Conservation (phyloP, 805 yeast species). For the Saturnispora kantuleensis region DNA sequence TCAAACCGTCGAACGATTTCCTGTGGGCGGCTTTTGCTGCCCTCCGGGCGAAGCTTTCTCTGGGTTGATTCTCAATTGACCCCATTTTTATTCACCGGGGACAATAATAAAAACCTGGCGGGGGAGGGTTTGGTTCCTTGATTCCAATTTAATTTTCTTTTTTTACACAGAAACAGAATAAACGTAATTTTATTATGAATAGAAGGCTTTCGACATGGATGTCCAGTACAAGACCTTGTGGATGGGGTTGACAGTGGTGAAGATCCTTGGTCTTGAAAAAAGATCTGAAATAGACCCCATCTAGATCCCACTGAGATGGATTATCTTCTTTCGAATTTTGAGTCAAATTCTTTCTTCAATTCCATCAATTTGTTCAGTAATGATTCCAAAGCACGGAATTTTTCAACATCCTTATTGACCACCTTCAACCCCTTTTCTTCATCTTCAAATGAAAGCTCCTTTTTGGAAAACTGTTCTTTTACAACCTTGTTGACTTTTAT, state of each 20-base stretch:
- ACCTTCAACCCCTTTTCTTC: constrained; percentile 20
- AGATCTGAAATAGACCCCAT: neutral
- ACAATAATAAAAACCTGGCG: neutral
- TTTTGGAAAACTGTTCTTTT: constrained; percentile 19
- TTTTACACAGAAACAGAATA: too few species aligned
- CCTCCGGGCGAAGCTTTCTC: constrained; percentile 18
- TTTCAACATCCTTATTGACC: constrained; percentile 18
- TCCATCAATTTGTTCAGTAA: constrained; percentile 12
- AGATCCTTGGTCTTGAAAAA: too few species aligned
- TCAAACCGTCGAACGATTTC: neutral
- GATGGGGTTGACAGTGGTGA: too few species aligned
- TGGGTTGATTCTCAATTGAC: neutral
- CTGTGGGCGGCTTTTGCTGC: constrained; percentile 19
- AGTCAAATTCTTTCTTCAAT: constrained; percentile 13
- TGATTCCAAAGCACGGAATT: constrained; percentile 19
- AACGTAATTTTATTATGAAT: too few species aligned
- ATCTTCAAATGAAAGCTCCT: constrained; percentile 16
- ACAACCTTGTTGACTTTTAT: constrained; percentile 19
- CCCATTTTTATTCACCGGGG: neutral
- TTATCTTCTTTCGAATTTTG: neutral
- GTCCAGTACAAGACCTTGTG: too few species aligned
- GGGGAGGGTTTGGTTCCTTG: too few species aligned
- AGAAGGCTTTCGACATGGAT: too few species aligned
- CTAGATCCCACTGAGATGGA: neutral
- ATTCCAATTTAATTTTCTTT: too few species aligned